Evolutionary conservation across 352 stramenopile species (phyloP), one percentile per base, ranked within the genome.

Genomic region (Globisporangium perplexum): DNA sequence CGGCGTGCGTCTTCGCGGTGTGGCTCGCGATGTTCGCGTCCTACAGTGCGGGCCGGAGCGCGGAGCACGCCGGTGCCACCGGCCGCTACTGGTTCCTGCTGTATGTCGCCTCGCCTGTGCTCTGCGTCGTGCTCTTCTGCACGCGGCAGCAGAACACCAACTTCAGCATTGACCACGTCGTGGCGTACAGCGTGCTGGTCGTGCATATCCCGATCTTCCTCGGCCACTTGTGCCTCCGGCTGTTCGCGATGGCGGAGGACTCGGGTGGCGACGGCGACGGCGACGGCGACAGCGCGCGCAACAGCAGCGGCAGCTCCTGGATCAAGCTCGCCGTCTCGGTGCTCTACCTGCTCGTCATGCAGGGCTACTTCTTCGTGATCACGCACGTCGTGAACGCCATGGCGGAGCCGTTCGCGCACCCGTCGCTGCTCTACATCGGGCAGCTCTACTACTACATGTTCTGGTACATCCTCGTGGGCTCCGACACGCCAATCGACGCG

Each of bases 391-490:
- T 94, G 36, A 90, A 90, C 62, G 71, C 70, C 54, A 88, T 94
- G 77, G 75, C 77, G 26, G 80, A 91, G 64, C 82, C 82, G 26
- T 94, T 88, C 54, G 62, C 80, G 6, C 79, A 94, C 44, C 84
- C 84, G 30, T 90, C 82, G 55, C 57, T 94, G 47, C 56, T 94
- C n/a, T 94, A 93, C 63, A 63, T 90, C 4, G 80, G 77, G 3
- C 84, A 94, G 59, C 65, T 94, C 6, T 94, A 94, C 51, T 94
- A 91, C 58, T 94, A 94, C 54, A 63, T 89, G 11, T 94, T 91
- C 58, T 94, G 84, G 84, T 94, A 94, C 65, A 83, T 92, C 48
- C 60, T 94, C 18, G 84, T 94, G 7, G 78, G 82, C 15, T 86
- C 75, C 0, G 84, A 94, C 53, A 78, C 77, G 18, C 84, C 84